Evolutionary conservation across 2,329 filamentous ascomycete species (phyloP), one percentile per base, ranked within the genome.

Genomic region (Phaeomoniella chlamydospora): DNA sequence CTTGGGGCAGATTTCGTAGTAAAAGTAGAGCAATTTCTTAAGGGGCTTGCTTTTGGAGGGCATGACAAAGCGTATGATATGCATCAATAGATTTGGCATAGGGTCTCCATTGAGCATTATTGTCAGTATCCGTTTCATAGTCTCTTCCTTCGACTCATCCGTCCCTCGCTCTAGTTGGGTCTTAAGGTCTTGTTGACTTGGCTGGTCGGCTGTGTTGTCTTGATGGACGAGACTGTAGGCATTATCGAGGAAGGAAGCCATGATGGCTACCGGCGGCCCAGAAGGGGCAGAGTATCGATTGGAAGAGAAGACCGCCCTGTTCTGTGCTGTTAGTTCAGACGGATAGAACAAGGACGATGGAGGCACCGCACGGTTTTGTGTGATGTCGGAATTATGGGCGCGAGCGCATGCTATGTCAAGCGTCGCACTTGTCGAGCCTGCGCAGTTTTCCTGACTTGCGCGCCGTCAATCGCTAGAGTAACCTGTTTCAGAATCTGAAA

Each of bases 11-110:
- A 96, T 90, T 64, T 98, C 90, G 58, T 96, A 94, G 68, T 98
- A 98, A 61, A 98, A 90, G 65, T 98, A 98, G 38, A 98, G 74
- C 42, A 98, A 72, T 68, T 98, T 98, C 74, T 98, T 98, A 51
- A 98, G 68, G 30, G 80, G 68, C 67, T 98, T 98, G 61, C 82
- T 85, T 67, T 92, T 94, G 44, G 86, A 94, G 11, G 90, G 90
- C 90, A 98, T 98, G 50, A 98, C 87, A 58, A 98, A 98, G 58
- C 90, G 85, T 59, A 98, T 98, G 54, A 98, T 98, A 66, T 96
- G 90, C 90, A 98, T 98, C 49, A 98, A 77, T 14, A 98, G 71
- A 48, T 86, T 79, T 16, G 87, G 81, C 80, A 98, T 90, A 29
- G 90, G 79, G 55, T 98, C 88, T 48, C 90, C 90, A 58, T 96